Percentiles rank a stretch among this genome's conserved stretches.
phyloP scores from a whole-genome alignment of 164 flowering plant genomes.

The Stephania japonica region DNA sequence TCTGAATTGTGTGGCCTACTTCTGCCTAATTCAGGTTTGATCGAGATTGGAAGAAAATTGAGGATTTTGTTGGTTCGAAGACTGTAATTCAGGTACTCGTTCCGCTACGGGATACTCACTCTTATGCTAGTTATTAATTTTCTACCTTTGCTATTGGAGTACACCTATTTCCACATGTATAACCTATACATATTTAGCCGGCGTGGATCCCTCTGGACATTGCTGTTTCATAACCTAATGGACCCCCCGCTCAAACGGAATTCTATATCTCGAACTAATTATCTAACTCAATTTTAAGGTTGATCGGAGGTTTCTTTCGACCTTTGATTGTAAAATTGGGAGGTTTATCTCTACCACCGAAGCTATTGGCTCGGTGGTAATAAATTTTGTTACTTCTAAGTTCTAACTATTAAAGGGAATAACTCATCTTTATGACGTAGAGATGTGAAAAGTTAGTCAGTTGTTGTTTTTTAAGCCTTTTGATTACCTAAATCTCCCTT shows the following conservation, averaged over 20 bases:
- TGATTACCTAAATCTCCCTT: not conserved
- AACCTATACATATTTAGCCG: not conserved
- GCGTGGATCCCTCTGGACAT: no score
- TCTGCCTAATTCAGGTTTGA: slow-evolving; percentile 54
- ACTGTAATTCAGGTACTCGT: slow-evolving; percentile 87
- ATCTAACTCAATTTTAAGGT: no score
- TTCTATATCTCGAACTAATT: no score
- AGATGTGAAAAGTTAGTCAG: not conserved
- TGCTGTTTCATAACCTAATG: no score
- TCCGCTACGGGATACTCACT: not conserved
- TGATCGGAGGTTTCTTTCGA: no score
- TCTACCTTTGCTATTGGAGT: not conserved
- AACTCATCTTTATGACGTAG: not conserved
- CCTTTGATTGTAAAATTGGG: no score
- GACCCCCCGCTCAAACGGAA: no score
- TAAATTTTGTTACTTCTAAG: not conserved
- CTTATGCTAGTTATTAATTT: not conserved
- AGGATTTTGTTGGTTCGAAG: slow-evolving; percentile 92
- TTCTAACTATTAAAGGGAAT: not conserved
- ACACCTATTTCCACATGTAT: not conserved
- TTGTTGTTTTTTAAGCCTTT: not conserved
- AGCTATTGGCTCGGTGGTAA: not conserved
- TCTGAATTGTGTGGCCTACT: not conserved
- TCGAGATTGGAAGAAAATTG: slow-evolving; percentile 99
- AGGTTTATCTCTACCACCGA: no score